A percentile compares a stretch with the other conserved stretches of the same genome.
phyloP scores from a whole-genome alignment of 306 rosid genomes.

The Fragaria nilgerrensis region DNA sequence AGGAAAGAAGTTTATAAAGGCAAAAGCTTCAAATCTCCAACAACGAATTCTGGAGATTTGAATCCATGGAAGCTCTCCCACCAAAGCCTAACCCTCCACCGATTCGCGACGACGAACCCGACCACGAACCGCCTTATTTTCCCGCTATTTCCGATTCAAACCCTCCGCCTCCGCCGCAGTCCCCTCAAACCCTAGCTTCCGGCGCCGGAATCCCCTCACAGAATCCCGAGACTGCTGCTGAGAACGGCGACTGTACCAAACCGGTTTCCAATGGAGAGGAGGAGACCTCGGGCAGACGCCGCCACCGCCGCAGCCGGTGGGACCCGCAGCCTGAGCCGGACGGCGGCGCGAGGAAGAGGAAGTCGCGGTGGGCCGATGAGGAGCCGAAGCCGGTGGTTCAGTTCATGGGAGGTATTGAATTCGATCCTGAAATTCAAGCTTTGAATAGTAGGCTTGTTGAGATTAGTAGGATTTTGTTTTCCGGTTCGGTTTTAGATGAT shows the following conservation, averaged over 20 bases:
- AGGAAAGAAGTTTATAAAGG: no score
- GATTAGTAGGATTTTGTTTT: conserved; percentile 87
- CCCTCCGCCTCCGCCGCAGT: no score
- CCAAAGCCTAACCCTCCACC: no score
- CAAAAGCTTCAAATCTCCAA: no score
- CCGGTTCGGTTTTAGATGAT: conserved; percentile 88
- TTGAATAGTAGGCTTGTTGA: conserved; percentile 87
- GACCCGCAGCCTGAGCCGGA: conserved; percentile 93
- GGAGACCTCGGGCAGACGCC: conserved; percentile 80
- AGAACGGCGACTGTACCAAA: neutral
- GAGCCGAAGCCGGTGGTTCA: conserved; percentile 88
- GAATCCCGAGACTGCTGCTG: neutral
- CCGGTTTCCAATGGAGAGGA: conserved; percentile 53
- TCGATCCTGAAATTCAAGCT: conserved; percentile 95
- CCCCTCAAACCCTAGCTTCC: neutral
- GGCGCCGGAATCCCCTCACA: neutral
- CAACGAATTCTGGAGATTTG: no score
- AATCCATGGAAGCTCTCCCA: no score
- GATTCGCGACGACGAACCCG: no score
- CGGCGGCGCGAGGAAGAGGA: conserved; percentile 70
- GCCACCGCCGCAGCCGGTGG: conserved; percentile 90
- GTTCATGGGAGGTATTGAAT: conserved; percentile 95
- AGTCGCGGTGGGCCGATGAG: conserved; percentile 92
- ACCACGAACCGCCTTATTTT: no score
- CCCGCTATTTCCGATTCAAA: no score